Evolutionary conservation across 805 yeast species (phyloP).

Genomic region (Lipomyces starkeyi): DNA sequence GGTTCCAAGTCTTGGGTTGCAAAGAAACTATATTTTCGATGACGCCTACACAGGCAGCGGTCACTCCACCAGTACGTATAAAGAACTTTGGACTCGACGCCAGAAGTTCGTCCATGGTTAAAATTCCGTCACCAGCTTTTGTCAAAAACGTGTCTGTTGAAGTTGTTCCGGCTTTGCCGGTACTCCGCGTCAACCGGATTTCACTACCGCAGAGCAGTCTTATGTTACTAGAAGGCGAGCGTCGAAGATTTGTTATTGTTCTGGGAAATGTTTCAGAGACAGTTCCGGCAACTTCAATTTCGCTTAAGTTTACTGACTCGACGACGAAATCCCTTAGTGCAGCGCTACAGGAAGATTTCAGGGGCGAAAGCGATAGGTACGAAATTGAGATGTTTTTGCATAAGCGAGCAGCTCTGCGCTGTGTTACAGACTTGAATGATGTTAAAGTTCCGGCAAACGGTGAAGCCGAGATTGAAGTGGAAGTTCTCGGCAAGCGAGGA

Average conservation of each 20-base stretch:
- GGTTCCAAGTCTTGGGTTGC: constrained; percentile 59
- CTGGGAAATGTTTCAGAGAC: constrained; percentile 62
- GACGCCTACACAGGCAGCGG: constrained; percentile 9
- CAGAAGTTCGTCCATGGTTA: constrained; percentile 14
- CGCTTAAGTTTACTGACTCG: constrained; percentile 73
- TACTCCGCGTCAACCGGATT: constrained; percentile 46
- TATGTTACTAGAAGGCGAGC: constrained; percentile 82
- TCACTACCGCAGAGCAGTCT: constrained; percentile 60
- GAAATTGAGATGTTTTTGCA: constrained; percentile 75
- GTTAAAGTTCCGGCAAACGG: constrained; percentile 45
- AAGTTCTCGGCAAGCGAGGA: constrained; percentile 74
- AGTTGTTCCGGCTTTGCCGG: constrained; percentile 63
- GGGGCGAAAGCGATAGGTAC: constrained; percentile 67
- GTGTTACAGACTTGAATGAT: constrained; percentile 45
- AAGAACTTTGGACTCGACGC: constrained; percentile 27
- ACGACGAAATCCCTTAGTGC: constrained; percentile 67
- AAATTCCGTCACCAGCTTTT: background rate
- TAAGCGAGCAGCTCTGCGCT: constrained; percentile 61
- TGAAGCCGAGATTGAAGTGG: constrained; percentile 58
- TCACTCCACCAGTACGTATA: constrained; percentile 2
- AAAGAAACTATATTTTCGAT: constrained; percentile 48
- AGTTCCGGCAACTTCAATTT: constrained; percentile 61
- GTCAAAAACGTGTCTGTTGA: constrained; percentile 44
- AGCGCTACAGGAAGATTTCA: constrained; percentile 51
- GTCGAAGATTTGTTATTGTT: constrained; percentile 54